Evolutionary conservation across 108 stramenopile genomes (phyloP).

Genomic region (Pseudonitzschia multistriata): DNA sequence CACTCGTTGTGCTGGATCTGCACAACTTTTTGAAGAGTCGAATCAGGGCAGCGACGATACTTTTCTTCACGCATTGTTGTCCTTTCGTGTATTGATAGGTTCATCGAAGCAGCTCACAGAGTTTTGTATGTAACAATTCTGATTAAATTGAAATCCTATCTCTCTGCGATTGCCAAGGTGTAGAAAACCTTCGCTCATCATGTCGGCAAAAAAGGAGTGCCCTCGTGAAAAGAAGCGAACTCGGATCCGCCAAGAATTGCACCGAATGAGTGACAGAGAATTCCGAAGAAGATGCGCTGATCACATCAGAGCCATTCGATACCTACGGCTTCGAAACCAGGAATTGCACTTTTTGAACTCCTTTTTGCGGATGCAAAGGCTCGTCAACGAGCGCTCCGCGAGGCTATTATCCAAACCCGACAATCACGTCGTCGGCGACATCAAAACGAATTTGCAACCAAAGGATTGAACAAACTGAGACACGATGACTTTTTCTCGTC

Average conservation of each 20-base stretch:
- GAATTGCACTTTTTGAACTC: slow-evolving; percentile 21
- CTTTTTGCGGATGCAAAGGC: slow-evolving; percentile 18
- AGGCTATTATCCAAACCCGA: background rate
- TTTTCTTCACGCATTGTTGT: background rate
- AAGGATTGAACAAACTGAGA: slow-evolving; percentile 5
- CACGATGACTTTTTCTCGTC: background rate
- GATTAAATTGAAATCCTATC: background rate
- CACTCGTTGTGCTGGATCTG: no score
- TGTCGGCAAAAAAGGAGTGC: slow-evolving; percentile 7
- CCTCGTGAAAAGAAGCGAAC: slow-evolving; percentile 29
- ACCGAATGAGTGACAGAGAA: slow-evolving; percentile 16
- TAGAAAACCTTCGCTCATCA: background rate
- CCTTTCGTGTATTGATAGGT: background rate
- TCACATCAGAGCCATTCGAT: slow-evolving; percentile 32
- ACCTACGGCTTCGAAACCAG: slow-evolving; percentile 31
- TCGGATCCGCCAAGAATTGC: slow-evolving; percentile 22
- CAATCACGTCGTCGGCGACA: background rate
- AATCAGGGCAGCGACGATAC: background rate
- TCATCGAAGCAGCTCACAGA: background rate
- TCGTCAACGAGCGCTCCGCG: background rate
- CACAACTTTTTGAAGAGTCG: background rate
- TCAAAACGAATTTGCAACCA: slow-evolving; percentile 8
- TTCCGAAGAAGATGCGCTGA: slow-evolving; percentile 20
- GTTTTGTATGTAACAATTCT: background rate
- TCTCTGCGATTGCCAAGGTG: background rate